Evolutionary conservation across 768 basidiomycete genomes (phyloP).

Genomic region (Kwoniella sp.): DNA sequence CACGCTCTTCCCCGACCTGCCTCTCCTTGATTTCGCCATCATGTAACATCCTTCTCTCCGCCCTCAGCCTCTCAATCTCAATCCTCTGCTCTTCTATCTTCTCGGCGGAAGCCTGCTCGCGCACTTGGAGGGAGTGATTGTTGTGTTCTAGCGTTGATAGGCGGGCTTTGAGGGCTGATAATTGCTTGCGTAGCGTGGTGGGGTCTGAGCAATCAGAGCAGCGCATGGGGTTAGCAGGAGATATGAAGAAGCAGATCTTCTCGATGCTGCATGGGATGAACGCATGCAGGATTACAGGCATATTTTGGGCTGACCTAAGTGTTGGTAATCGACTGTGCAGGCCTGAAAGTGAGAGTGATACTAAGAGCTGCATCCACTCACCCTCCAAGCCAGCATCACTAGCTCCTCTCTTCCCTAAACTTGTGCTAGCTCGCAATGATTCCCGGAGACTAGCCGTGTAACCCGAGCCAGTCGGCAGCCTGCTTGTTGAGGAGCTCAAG

Average conservation of each 20-base stretch:
- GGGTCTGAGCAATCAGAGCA: slow-evolving; percentile 5
- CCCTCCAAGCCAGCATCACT: slow-evolving; percentile 27
- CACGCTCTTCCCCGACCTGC: slow-evolving; percentile 33
- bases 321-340: no score
- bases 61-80: slow-evolving; percentile 40
- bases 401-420: slow-evolving; percentile 25
- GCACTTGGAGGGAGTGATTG: slow-evolving; percentile 29
- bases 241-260: background rate
- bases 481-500: background rate
- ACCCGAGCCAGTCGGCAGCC: background rate
- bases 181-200: slow-evolving; percentile 12
- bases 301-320: no score
- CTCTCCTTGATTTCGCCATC: slow-evolving; percentile 37
- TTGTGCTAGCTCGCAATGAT: slow-evolving; percentile 12
- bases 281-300: no score
- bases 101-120: slow-evolving; percentile 15
- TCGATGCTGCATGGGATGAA: background rate
- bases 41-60: slow-evolving; percentile 38
- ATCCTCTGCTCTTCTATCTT: slow-evolving; percentile 32
- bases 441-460: background rate
- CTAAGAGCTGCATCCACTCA: slow-evolving; percentile 1
- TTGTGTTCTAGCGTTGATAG: slow-evolving; percentile 26
- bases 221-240: no score
- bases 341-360: no score
- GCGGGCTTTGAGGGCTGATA: slow-evolving; percentile 12